Conservation (phyloP, 2,329 filamentous ascomycete genomes). For the Penicillium verrucosum region DNA sequence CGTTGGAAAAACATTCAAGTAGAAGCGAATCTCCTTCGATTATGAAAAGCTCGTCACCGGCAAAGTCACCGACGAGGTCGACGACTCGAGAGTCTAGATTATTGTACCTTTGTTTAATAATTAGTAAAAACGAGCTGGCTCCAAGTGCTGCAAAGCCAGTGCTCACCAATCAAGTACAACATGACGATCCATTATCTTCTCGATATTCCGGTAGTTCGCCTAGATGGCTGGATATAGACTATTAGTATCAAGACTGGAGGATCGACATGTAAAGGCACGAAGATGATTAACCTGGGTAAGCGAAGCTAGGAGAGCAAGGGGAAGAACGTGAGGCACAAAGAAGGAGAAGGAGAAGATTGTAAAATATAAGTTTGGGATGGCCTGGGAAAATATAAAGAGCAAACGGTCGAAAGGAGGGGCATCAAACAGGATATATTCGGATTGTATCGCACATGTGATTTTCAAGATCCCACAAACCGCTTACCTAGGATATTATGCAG, state of each 20-base stretch:
- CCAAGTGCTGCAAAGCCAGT: neutral
- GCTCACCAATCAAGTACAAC: neutral
- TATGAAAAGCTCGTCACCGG: constrained; percentile 68
- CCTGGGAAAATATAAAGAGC: neutral
- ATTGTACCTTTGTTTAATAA: neutral
- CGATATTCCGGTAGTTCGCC: neutral
- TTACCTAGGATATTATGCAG: neutral
- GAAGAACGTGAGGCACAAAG: neutral
- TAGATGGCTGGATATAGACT: neutral
- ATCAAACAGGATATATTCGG: neutral
- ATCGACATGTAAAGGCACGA: no score
- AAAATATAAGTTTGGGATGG: neutral
- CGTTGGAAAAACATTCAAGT: constrained; percentile 59
- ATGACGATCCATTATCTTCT: neutral
- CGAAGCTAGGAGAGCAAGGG: neutral
- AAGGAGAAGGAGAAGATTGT: neutral
- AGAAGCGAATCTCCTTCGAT: constrained; percentile 73
- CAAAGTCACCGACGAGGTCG: constrained; percentile 72
- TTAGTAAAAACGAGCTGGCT: neutral
- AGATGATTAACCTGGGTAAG: neutral
- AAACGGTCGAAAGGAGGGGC: neutral
- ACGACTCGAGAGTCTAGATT: constrained; percentile 47
- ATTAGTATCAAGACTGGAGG: neutral
- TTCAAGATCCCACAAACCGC: neutral
- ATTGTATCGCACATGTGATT: neutral